Conservation (phyloP, 768 basidiomycete genomes). For the Mycena chlorophos region DNA sequence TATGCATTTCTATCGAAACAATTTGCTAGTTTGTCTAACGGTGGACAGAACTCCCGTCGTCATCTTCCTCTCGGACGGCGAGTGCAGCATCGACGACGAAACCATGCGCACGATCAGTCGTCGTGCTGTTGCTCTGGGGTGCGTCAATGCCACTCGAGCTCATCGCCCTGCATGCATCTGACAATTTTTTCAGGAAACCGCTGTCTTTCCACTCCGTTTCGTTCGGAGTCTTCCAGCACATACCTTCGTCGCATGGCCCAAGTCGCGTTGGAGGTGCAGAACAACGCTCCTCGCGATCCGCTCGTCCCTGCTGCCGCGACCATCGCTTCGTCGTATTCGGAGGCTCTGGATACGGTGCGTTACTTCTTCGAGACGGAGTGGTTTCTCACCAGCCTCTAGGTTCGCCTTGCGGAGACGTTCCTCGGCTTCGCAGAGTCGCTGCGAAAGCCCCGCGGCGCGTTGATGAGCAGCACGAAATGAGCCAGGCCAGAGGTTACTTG, state of each 20-base stretch:
- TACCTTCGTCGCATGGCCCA: slow-evolving; percentile 46
- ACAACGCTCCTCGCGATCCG: slow-evolving; percentile 41
- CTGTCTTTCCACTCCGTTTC: slow-evolving; percentile 54
- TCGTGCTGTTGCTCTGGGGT: slow-evolving; percentile 50
- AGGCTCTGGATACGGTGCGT: slow-evolving; percentile 51
- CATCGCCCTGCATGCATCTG: neutral
- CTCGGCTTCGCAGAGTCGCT: slow-evolving; percentile 52
- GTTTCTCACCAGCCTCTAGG: too few species aligned
- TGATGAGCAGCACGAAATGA: too few species aligned
- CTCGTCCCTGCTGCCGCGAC: slow-evolving; percentile 31
- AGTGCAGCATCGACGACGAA: slow-evolving; percentile 43
- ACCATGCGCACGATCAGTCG: slow-evolving; percentile 43
- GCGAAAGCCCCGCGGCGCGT: slow-evolving; percentile 47
- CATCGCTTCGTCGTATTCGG: slow-evolving; percentile 44
- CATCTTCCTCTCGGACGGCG: slow-evolving; percentile 59
- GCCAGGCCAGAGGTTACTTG: too few species aligned
- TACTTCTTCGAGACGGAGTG: too few species aligned
- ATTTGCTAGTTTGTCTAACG: neutral
- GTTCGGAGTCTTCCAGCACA: slow-evolving; percentile 36
- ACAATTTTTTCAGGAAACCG: slow-evolving; percentile 46
- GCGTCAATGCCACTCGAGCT: neutral
- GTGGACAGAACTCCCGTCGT: slow-evolving; percentile 43
- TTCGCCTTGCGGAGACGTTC: slow-evolving; percentile 54
- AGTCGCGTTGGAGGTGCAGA: slow-evolving; percentile 45
- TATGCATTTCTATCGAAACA: slow-evolving; percentile 10